These are phyloP conservation scores for Wallacemonas sp. DNA, from an alignment of 208 protist species.

Conservation along the genomic window DNA sequence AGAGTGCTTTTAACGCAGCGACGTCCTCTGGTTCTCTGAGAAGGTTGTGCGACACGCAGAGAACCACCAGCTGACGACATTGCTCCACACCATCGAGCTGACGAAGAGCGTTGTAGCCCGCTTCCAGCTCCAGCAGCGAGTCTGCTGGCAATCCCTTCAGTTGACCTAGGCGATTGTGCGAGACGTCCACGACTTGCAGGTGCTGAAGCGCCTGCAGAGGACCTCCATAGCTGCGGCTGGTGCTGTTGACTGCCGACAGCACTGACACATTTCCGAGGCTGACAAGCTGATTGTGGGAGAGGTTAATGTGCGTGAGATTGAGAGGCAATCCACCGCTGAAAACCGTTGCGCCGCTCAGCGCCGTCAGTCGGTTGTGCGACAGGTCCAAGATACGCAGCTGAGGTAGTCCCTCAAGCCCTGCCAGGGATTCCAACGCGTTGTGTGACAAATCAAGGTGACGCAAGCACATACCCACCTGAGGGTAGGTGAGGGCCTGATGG, in stretches of 20 bases:
- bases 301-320: conserved; percentile 44
- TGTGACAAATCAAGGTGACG: conserved; percentile 57
- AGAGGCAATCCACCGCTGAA: conserved; percentile 41
- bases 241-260: conserved; percentile 12
- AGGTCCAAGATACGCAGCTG: conserved; percentile 63
- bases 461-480: not conserved
- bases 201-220: conserved; percentile 44
- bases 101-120: conserved; percentile 49
- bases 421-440: conserved; percentile 58
- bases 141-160: conserved; percentile 53
- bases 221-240: conserved; percentile 16
- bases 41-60: conserved; percentile 61
- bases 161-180: conserved; percentile 67
- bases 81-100: conserved; percentile 55
- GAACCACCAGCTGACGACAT: conserved; percentile 38
- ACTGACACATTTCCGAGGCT: conserved; percentile 23
- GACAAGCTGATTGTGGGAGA: conserved; percentile 73
- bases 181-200: conserved; percentile 55
- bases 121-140: conserved; percentile 51
- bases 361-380: conserved; percentile 65
- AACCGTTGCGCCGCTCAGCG: conserved; percentile 13
- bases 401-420: conserved; percentile 53
- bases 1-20: conserved; percentile 27
- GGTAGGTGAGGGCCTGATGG: not conserved
- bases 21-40: conserved; percentile 48